Evolutionary conservation across 2,329 filamentous ascomycete species (phyloP).

Genomic region (Aureobasidium sp.): DNA sequence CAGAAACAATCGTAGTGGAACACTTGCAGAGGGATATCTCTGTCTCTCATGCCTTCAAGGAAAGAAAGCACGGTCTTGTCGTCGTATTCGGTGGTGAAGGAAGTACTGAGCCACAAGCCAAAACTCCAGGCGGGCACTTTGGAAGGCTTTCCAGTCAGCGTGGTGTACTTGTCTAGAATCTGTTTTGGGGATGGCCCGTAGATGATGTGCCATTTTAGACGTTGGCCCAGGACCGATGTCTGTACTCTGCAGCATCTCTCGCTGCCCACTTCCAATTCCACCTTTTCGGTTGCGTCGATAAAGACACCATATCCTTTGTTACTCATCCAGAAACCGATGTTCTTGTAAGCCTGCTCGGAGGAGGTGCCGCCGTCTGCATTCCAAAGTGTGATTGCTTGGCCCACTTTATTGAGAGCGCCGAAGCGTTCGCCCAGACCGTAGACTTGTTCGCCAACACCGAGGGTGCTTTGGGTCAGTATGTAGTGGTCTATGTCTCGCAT

Average conservation of each 20-base stretch:
- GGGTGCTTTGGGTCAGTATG: slow-evolving; percentile 40
- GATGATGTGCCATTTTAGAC: slow-evolving; percentile 67
- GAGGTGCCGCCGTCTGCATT: slow-evolving; percentile 58
- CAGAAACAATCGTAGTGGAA: slow-evolving; percentile 76
- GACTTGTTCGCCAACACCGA: slow-evolving; percentile 54
- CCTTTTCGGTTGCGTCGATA: slow-evolving; percentile 61
- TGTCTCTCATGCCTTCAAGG: slow-evolving; percentile 60
- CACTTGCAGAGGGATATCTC: slow-evolving; percentile 60
- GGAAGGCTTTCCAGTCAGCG: slow-evolving; percentile 59
- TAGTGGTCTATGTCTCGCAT: slow-evolving; percentile 39
- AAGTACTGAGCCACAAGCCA: slow-evolving; percentile 69
- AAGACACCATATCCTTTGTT: slow-evolving; percentile 72
- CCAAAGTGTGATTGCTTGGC: slow-evolving; percentile 61
- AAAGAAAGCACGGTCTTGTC: slow-evolving; percentile 62
- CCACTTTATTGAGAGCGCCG: slow-evolving; percentile 69
- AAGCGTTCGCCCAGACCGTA: slow-evolving; percentile 73
- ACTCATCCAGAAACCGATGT: slow-evolving; percentile 62
- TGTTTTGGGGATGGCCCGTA: slow-evolving; percentile 66
- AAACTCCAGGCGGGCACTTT: slow-evolving; percentile 67
- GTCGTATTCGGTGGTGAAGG: slow-evolving; percentile 67
- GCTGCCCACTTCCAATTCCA: slow-evolving; percentile 67
- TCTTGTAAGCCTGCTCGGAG: slow-evolving; percentile 66
- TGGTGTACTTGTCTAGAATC: slow-evolving; percentile 59
- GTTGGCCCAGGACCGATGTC: slow-evolving; percentile 60
- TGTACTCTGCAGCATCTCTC: slow-evolving; percentile 66